These are phyloP conservation scores for Jasminum sambac DNA, from an alignment of 257 asterid species.

Conservation along the genomic window DNA sequence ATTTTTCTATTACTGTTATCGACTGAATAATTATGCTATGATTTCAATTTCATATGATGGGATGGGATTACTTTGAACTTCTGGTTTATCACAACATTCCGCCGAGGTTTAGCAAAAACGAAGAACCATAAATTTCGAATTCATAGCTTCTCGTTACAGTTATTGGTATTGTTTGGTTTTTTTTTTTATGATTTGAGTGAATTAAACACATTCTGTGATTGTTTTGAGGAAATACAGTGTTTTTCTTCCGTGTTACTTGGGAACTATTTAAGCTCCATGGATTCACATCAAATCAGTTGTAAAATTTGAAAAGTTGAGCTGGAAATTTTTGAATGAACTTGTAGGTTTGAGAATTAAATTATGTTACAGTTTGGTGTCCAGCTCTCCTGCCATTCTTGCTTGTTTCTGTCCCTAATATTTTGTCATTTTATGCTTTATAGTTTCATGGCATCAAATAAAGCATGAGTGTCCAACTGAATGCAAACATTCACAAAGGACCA, in stretches of 20 bases:
- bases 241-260: background rate
- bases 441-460: slow-evolving; percentile 6
- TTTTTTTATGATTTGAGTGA: background rate
- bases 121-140: background rate
- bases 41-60: background rate
- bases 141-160: background rate
- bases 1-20: background rate
- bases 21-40: background rate
- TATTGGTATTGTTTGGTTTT: background rate
- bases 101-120: background rate
- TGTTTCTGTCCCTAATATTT: slow-evolving; percentile 19
- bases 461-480: slow-evolving; percentile 1
- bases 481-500: background rate
- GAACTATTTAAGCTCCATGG: background rate
- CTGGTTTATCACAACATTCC: background rate
- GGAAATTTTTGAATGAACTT: background rate
- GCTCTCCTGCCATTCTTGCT: slow-evolving; percentile 11
- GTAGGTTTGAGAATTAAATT: background rate
- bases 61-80: background rate
- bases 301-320: background rate
- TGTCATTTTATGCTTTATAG: slow-evolving; percentile 20
- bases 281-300: background rate
- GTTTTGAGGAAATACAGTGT: background rate
- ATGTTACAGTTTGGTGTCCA: background rate
- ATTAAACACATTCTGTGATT: background rate